Evolutionary conservation across 805 yeast genomes (phyloP), one percentile per base, ranked within the genome.

Genomic region (Clavispora carvajalis): DNA sequence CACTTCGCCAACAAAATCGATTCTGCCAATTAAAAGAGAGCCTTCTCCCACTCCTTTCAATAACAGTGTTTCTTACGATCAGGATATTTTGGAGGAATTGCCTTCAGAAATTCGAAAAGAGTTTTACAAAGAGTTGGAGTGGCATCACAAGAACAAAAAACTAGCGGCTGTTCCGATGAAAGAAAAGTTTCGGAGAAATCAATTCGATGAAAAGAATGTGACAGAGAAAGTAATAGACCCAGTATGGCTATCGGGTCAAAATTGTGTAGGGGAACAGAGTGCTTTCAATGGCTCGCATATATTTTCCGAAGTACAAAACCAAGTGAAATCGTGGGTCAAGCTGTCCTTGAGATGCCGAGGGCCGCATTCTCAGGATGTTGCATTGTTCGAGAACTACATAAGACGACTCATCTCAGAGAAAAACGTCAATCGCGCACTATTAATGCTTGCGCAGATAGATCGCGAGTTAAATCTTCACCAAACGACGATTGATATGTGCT

Each of bases 71-170:
- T 51, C 67, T 2, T 65, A 64, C 43, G 72, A 69, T 42, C 56
- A 60, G 7, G 56, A 64, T 0, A 58, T 69, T 7, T 43, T 69
- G 21, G 52, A 63, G 19, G 73, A 64, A 41, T 49, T 69, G 6
- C 74, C 74, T 0, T 59, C 71, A 0, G 59, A 62, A 6, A 49
- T 69, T 10, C 54, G 62, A 37, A 45, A 60, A 7, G 71, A 68
- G 38, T 67, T 68, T 5, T 38, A 63, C 35, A 59, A 60, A 36
- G 72, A 68, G 26, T 41, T 63, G 25, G 65, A 61, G 30, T 53
- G 59, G 41, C 59, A 53, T 33, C 55, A 53, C 19, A 55, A 57
- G 38, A 43, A 54, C n/a, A 59, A 57, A 39, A 46, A 49, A 22
- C 45, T 57, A 26, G 58, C 55, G 25, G 43, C 58, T 17, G 54